Evolutionary conservation across 2,329 filamentous ascomycete genomes (phyloP), one percentile per base, ranked within the genome.

Genomic region (Lomentospora prolificans): DNA sequence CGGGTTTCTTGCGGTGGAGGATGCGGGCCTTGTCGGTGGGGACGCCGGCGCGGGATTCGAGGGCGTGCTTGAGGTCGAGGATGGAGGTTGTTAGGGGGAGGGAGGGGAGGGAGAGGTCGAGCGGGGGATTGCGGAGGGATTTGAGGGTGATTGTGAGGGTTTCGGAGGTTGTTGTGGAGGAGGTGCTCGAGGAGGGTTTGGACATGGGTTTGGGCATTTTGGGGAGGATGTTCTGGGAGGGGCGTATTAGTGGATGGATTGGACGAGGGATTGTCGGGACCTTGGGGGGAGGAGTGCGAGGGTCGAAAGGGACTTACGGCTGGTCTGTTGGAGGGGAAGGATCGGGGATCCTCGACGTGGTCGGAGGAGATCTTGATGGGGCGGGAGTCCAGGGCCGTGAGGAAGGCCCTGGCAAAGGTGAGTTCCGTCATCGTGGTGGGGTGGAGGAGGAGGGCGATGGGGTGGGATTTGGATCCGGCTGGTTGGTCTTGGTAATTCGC

Each of bases 1-100:
- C 81, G 0, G 92, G 92, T 70, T 96, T 95, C 75, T 94, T 95
- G 69, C 88, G 88, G 66, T 86, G 81, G 59, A 99, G 73, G 8
- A 99, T 72, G 73, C 91, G 90, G 67, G 97, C 82, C 75, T 95
- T 96, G 39, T 86, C 82, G n/a, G 81, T 70, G 2, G 83, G 78
- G 57, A 88, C 78, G 25, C 77, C 74, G 4, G 85, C 80, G 61
- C 86, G 76, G 14, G 74, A 68, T 1, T 84, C 79, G 46, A 96
- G 84, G 2, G 78, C 74, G 54, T 78, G 73, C 69, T 95, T 95
- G 63, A 97, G 73, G 58, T 92, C 86, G 60, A 89, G 83, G 48
- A 96, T 76, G 2, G 86, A 90, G 1, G 88, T 90, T 55, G 81
- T 84, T 36, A 81, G 74, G 1, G 85, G 72, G 56, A 85, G 79